Evolutionary conservation across 495 filamentous ascomycete species (phyloP).

Genomic region (Penicillium silybi): DNA sequence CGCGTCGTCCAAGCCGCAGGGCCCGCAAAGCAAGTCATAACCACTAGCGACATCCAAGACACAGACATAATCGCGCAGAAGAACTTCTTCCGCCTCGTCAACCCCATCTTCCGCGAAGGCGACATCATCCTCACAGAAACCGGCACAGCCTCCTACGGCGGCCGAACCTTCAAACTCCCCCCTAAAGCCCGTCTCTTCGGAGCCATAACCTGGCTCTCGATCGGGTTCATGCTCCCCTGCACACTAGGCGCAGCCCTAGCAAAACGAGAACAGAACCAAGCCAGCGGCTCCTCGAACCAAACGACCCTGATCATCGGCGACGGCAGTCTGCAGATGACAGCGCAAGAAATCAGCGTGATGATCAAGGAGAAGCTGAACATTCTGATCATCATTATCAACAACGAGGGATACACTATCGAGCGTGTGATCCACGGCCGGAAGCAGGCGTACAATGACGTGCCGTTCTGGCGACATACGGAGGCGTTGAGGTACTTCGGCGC

Average conservation of each 20-base stretch:
- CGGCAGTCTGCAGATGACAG: slow-evolving; percentile 74
- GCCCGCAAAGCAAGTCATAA: slow-evolving; percentile 11
- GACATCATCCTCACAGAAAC: slow-evolving; percentile 43
- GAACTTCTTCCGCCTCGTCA: slow-evolving; percentile 30
- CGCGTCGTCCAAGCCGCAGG: slow-evolving; percentile 11
- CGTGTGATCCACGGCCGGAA: slow-evolving; percentile 70
- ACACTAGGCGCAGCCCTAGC: slow-evolving; percentile 48
- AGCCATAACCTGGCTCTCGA: slow-evolving; percentile 40
- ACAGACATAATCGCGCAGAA: slow-evolving; percentile 25
- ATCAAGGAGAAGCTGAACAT: slow-evolving; percentile 63
- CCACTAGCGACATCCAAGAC: slow-evolving; percentile 8
- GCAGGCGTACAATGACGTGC: slow-evolving; percentile 71
- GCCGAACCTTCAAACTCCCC: slow-evolving; percentile 28
- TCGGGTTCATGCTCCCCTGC: slow-evolving; percentile 47
- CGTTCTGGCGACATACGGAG: slow-evolving; percentile 57
- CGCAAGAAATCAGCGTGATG: slow-evolving; percentile 75
- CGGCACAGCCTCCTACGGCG: slow-evolving; percentile 35
- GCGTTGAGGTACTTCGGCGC: slow-evolving; percentile 44
- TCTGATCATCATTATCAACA: slow-evolving; percentile 72
- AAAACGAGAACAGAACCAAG: slow-evolving; percentile 29
- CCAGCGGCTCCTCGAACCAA: slow-evolving; percentile 19
- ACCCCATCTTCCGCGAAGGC: slow-evolving; percentile 26
- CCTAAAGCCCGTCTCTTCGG: slow-evolving; percentile 27
- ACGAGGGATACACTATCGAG: slow-evolving; percentile 75
- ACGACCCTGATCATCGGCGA: slow-evolving; percentile 77